Evolutionary conservation across 139 green algal species (phyloP), one percentile per base, ranked within the genome.

Genomic region (Edaphochlamys debaryana): DNA sequence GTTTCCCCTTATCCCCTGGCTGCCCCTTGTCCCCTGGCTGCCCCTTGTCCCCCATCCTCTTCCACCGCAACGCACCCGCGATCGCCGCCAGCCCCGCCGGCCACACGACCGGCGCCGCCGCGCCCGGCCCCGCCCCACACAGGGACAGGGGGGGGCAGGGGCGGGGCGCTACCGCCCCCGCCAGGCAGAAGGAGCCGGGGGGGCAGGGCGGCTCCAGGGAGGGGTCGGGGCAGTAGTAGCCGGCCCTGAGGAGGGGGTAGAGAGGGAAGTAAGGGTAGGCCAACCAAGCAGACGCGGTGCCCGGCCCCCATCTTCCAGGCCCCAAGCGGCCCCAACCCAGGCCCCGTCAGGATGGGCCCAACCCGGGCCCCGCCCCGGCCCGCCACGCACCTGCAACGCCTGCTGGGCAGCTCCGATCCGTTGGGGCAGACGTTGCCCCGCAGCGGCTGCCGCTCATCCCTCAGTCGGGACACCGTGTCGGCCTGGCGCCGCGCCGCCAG

Each of bases 401-500:
- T 27, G 48, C 36, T 80, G 15, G 87, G 79, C 29, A 69, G 63
- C 48, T 22, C 45, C 25, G 77, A 79, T 36, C 64, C 0, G 0
- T 34, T 48, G 0, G 89, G 86, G 77, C 89, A 92, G 76, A 75
- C 68, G 86, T 90, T 90, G 67, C 89, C 86, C 4, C 42, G 54
- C 42, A 88, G 41, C 20, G 88, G 85, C 32, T 86, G 77, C 8
- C 85, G 42, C n/a, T 82, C 41, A 15, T 85, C 37, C 7, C 77
- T 32, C 17, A 91, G 50, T 13, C 68, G 64, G 38, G 73, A 3
- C 32, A 90, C 20, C 15, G 85, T 75, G 9, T 63, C 56, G 3
- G 6, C 6, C 56, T 63, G 56, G 25, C 56, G 56, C 56, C n/a
- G 9, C 19, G n/a, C 56, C 2, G 56, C 56, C 56, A n/a, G 22